These are phyloP conservation scores for Skeletonema tropicum DNA, from an alignment of 108 stramenopile species.

Conservation along the genomic window DNA sequence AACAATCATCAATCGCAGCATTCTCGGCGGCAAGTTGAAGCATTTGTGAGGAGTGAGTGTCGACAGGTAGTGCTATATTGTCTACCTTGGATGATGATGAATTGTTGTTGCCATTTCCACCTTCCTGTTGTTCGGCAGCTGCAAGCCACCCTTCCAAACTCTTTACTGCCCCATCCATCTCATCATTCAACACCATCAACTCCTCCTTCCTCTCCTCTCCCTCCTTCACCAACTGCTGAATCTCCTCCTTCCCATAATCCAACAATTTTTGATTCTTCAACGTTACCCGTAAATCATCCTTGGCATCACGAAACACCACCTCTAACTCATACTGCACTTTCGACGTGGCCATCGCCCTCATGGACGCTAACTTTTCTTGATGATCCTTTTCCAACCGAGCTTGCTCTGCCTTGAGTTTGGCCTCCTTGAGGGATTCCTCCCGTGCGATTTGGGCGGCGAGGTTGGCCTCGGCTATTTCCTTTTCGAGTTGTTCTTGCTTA, in stretches of 20 bases:
- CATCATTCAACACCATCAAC: conserved; percentile 43
- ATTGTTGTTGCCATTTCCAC: conserved; percentile 34
- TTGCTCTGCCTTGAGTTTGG: conserved; percentile 30
- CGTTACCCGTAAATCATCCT: conserved; percentile 47
- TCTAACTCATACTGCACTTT: conserved; percentile 49
- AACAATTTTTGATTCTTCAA: conserved; percentile 62
- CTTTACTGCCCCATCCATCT: conserved; percentile 52
- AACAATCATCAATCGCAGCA: conserved; percentile 73
- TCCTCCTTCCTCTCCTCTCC: conserved; percentile 32
- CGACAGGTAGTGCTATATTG: conserved; percentile 52
- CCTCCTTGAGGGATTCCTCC: conserved; percentile 17
- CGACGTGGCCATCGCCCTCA: conserved; percentile 42
- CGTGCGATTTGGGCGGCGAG: conserved; percentile 54
- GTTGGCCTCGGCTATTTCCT: conserved; percentile 60
- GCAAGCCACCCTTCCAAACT: conserved; percentile 62
- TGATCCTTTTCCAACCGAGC: conserved; percentile 23
- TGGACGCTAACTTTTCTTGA: conserved; percentile 40
- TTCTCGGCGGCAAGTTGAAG: conserved; percentile 72
- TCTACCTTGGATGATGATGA: conserved; percentile 14
- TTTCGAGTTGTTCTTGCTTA: conserved; percentile 33
- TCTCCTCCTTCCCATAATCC: conserved; percentile 34
- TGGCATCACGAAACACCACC: conserved; percentile 35
- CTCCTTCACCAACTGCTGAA: conserved; percentile 47
- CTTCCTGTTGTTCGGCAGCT: conserved; percentile 18
- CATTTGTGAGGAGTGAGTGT: conserved; percentile 72